A percentile compares a stretch with the other conserved stretches of the same genome.
Conservation (phyloP, 192 early-diverging fungal species). For the Haplosporangium gracile region DNA sequence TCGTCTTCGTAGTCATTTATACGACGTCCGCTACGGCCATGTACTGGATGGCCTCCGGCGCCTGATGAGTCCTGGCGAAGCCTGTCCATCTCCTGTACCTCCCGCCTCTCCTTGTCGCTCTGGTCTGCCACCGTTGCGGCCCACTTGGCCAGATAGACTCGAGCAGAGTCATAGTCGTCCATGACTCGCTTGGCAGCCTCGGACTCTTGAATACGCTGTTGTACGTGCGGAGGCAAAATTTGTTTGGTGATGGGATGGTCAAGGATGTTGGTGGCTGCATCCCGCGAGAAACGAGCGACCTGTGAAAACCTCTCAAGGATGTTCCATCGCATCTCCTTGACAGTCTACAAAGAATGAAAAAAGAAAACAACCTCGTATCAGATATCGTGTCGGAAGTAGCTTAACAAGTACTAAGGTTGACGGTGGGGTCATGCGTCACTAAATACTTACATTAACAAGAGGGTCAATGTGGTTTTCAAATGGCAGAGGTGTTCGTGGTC, state of each 20-base stretch:
- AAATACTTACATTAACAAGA: constrained; percentile 49
- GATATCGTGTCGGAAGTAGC: not conserved
- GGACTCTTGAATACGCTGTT: constrained; percentile 64
- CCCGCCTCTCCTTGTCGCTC: constrained; percentile 43
- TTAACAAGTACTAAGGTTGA: not conserved
- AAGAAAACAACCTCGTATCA: not conserved
- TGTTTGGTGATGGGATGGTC: constrained; percentile 69
- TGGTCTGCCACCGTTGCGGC: constrained; percentile 69
- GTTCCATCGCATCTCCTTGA: constrained; percentile 81
- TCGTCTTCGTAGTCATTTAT: constrained; percentile 46
- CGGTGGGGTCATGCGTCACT: not conserved
- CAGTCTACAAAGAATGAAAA: constrained; percentile 55
- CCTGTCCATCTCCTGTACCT: constrained; percentile 29
- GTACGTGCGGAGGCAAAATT: constrained; percentile 67
- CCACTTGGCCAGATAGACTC: constrained; percentile 85
- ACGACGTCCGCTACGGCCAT: constrained; percentile 19
- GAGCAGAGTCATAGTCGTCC: constrained; percentile 85
- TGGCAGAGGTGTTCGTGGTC: constrained; percentile 38
- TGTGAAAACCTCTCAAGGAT: constrained; percentile 83
- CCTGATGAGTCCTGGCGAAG: constrained; percentile 9
- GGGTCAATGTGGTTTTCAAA: constrained; percentile 48
- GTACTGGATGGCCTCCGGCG: not conserved
- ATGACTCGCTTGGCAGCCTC: constrained; percentile 71
- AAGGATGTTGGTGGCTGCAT: constrained; percentile 69
- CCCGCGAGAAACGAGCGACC: constrained; percentile 78